Evolutionary conservation across 2,329 filamentous ascomycete species (phyloP).

Genomic region (Xylaria sp.): DNA sequence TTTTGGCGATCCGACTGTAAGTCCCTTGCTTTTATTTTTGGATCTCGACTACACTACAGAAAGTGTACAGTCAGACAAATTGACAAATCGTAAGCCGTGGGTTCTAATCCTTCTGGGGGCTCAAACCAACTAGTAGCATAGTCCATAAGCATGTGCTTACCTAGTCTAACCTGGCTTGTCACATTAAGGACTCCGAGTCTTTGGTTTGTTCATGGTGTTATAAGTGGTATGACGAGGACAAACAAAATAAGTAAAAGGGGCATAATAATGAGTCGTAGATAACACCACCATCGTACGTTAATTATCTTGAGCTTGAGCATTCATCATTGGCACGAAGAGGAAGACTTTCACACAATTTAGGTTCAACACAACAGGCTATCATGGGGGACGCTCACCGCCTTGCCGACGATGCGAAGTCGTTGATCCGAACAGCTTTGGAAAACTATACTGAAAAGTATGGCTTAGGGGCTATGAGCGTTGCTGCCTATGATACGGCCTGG

Average conservation of each 20-base stretch:
- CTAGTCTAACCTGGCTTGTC: conserved; percentile 22
- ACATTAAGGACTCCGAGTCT: conserved; percentile 35
- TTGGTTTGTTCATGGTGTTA: conserved; percentile 18
- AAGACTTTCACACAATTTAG: conserved; percentile 1
- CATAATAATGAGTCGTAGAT: conserved; percentile 27
- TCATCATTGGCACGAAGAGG: conserved; percentile 21
- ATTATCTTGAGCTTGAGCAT: conserved; percentile 17
- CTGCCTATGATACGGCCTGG: conserved; percentile 53
- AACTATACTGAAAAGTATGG: conserved; percentile 40
- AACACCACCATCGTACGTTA: conserved; percentile 38
- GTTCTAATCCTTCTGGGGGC: conserved; percentile 30
- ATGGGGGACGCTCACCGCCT: conserved; percentile 35
- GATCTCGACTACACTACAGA: conserved; percentile 26
- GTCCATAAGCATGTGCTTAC: conserved; percentile 32
- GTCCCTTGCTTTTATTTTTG: conserved; percentile 30
- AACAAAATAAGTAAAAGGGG: conserved; percentile 19
- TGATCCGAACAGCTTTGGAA: conserved; percentile 35
- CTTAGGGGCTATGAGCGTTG: conserved; percentile 45
- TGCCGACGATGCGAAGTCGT: conserved; percentile 37
- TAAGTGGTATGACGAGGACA: conserved; percentile 16
- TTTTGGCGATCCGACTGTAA: conserved; percentile 37
- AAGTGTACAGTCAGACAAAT: conserved; percentile 34
- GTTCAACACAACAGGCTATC: conserved; percentile 19
- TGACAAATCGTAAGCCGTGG: conserved; percentile 32
- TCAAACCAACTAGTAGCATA: conserved; percentile 31